phyloP scores from a whole-genome alignment of 2,329 filamentous ascomycete genomes.

The Coniochaeta sp. region DNA sequence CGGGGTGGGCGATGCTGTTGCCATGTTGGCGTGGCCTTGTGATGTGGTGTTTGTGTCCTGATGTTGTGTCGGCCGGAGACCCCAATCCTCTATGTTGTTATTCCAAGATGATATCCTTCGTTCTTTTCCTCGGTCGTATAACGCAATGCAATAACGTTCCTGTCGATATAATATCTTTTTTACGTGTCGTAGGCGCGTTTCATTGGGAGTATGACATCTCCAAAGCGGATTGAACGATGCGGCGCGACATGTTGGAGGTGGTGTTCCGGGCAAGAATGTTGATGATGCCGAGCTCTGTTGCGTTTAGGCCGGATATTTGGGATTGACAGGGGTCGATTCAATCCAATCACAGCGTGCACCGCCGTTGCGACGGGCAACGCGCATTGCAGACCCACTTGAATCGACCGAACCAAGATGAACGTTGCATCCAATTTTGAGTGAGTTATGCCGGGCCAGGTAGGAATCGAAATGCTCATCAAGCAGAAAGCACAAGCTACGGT shows the following conservation, averaged over 20 bases:
- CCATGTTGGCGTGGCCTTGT: conserved; percentile 29
- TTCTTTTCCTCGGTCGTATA: conserved; percentile 12
- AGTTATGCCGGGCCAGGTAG: not conserved
- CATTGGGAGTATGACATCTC: conserved; percentile 22
- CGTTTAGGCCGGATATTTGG: conserved; percentile 12
- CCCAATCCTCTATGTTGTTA: conserved; percentile 17
- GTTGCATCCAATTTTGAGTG: not conserved
- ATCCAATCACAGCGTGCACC: not conserved
- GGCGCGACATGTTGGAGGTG: conserved; percentile 18
- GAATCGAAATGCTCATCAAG: too few species aligned
- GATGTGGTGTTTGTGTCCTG: not conserved
- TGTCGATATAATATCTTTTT: conserved; percentile 25
- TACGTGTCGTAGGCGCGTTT: conserved; percentile 34
- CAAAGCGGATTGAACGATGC: conserved; percentile 26
- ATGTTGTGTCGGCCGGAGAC: conserved; percentile 20
- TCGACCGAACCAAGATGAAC: not conserved
- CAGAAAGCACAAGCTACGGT: too few species aligned
- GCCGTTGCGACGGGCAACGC: conserved; percentile 1
- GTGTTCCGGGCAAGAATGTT: conserved; percentile 4
- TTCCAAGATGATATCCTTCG: conserved; percentile 5
- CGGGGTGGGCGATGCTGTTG: conserved; percentile 48
- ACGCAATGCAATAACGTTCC: too few species aligned
- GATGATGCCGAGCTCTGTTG: not conserved
- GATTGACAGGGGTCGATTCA: conserved; percentile 1
- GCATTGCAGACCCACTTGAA: not conserved